Evolutionary conservation across 331 rosid species (phyloP).

Genomic region (Stylosanthes scabra): DNA sequence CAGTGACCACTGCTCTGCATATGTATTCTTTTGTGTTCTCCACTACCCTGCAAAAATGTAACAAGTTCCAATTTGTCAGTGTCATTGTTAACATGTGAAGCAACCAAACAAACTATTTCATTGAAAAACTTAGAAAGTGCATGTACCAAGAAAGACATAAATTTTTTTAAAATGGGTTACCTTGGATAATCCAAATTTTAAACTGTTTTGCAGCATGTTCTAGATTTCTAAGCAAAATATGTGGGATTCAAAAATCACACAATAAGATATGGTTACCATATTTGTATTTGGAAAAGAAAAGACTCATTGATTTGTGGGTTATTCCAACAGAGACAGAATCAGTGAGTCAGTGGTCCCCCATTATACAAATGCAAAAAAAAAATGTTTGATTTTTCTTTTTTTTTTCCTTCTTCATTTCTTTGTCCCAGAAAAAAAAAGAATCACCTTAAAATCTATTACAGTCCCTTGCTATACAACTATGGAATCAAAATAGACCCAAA

Average conservation of each 20-base stretch:
- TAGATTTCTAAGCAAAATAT: slow-evolving; percentile 24
- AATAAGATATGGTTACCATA: slow-evolving; percentile 1
- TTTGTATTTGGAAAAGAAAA: neutral
- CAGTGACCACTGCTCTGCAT: slow-evolving; percentile 76
- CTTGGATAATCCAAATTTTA: neutral
- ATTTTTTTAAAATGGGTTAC: neutral
- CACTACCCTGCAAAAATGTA: slow-evolving; percentile 61
- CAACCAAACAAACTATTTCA: slow-evolving; percentile 9
- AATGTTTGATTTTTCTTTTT: neutral
- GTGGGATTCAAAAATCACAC: slow-evolving; percentile 11
- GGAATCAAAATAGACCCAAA: slow-evolving; percentile 2
- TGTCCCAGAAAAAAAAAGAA: neutral
- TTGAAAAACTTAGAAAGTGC: slow-evolving; percentile 1
- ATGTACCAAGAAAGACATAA: neutral
- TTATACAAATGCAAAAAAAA: neutral
- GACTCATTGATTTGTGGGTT: neutral
- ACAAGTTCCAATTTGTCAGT: slow-evolving; percentile 33
- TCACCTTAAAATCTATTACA: neutral
- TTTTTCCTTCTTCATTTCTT: neutral
- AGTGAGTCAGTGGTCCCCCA: slow-evolving; percentile 32
- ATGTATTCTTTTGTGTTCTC: slow-evolving; percentile 84
- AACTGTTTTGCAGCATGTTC: slow-evolving; percentile 5
- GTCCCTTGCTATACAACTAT: neutral
- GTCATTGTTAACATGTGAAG: neutral
- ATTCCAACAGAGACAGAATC: neutral